Evolutionary conservation across 306 rosid genomes (phyloP).

Genomic region (Trifolium repens): DNA sequence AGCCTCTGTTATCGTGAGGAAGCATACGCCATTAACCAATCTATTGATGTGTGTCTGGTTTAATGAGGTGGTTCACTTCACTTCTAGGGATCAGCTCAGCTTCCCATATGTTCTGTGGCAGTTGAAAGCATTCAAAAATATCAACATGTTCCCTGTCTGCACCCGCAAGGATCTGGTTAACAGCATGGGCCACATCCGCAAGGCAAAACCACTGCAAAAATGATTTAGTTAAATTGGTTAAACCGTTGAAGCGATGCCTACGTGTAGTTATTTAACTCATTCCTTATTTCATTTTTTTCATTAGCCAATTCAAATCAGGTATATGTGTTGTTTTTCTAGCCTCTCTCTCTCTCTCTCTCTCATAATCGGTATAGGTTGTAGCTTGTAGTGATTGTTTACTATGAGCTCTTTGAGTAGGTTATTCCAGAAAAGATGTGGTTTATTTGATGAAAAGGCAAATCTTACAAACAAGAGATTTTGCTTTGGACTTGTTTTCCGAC

Average conservation of each 20-base stretch:
- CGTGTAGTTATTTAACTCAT: slow-evolving; percentile 32
- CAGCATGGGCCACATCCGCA: slow-evolving; percentile 94
- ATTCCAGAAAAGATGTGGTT: slow-evolving; percentile 25
- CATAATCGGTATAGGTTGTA: slow-evolving; percentile 14
- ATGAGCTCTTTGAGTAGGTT: slow-evolving; percentile 37
- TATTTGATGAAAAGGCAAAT: slow-evolving; percentile 26
- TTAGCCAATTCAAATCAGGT: slow-evolving; percentile 38
- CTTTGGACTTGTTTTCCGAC: slow-evolving; percentile 17
- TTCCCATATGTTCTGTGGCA: slow-evolving; percentile 93
- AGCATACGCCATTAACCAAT: slow-evolving; percentile 72
- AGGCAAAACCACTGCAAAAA: slow-evolving; percentile 78
- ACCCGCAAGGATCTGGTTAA: slow-evolving; percentile 96
- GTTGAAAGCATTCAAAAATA: slow-evolving; percentile 63
- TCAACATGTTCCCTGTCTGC: slow-evolving; percentile 88
- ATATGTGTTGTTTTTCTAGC: slow-evolving; percentile 28
- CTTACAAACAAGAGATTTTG: slow-evolving; percentile 40
- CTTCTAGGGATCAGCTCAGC: slow-evolving; percentile 96
- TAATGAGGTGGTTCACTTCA: slow-evolving; percentile 90
- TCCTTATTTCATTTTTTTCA: slow-evolving; percentile 39
- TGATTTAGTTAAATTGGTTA: slow-evolving; percentile 44
- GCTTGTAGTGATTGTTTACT: slow-evolving; percentile 31
- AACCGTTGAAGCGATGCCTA: slow-evolving; percentile 20
- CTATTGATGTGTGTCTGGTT: slow-evolving; percentile 92
- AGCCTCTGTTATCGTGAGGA: slow-evolving; percentile 88
- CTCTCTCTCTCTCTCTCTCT: background rate